Conservation (phyloP, 1,284 basidiomycete species). For the Cryptococcus sp. region DNA sequence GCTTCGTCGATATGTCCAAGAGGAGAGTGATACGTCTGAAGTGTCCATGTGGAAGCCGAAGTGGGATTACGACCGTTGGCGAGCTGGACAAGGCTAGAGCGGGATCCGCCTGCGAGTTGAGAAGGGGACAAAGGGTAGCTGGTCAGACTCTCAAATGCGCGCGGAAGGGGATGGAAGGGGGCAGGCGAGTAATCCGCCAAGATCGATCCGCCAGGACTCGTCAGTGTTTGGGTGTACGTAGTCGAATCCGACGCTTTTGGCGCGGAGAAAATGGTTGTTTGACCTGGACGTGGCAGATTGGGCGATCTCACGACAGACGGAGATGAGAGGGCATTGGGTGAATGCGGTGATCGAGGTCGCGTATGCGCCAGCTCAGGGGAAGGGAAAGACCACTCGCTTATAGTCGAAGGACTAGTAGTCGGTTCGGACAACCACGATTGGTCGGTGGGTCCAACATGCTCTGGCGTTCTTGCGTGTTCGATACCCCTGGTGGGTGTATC, state of each 20-base stretch:
- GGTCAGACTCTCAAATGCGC: constrained; percentile 37
- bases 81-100: constrained; percentile 10
- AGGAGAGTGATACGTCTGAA: constrained; percentile 31
- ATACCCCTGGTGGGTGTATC: background rate
- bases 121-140: constrained; percentile 30
- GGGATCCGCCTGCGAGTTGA: constrained; percentile 12
- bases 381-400: constrained; percentile 36
- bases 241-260: constrained; percentile 17
- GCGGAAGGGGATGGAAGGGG: constrained; percentile 34
- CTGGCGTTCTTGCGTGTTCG: constrained; percentile 5
- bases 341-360: constrained; percentile 13
- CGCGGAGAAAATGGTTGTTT: background rate
- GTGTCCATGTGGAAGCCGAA: constrained; percentile 27
- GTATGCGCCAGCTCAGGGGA: constrained; percentile 21
- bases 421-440: constrained; percentile 37
- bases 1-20: background rate
- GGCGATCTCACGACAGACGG: constrained; percentile 1
- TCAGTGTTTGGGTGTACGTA: constrained; percentile 17
- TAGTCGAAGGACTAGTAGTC: constrained; percentile 26
- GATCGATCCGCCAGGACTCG: constrained; percentile 28
- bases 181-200: constrained; percentile 38
- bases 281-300: constrained; percentile 17
- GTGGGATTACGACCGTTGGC: too few relatives aligned
- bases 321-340: constrained; percentile 10
- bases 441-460: constrained; percentile 4